Percentiles rank a stretch among this genome's conserved stretches.
Evolutionary conservation across 179 eudicot species (phyloP).

Genomic region (Patellifolia procumbens): DNA sequence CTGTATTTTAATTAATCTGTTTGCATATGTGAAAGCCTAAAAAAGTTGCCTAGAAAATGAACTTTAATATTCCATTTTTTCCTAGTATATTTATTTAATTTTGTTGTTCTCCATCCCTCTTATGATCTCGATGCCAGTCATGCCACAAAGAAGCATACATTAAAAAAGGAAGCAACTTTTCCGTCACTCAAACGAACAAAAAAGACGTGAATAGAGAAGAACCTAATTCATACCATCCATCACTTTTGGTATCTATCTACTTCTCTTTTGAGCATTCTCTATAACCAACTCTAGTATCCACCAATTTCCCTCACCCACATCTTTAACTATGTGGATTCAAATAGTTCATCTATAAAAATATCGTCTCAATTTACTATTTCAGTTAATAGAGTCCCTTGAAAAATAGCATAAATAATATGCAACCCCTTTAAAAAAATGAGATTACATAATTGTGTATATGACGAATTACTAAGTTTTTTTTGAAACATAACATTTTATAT

Average conservation of each 20-base stretch:
- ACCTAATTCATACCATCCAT: slow-evolving; percentile 31
- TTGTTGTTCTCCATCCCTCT: neutral
- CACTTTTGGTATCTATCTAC: slow-evolving; percentile 26
- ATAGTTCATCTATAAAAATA: neutral
- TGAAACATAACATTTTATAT: too few relatives aligned
- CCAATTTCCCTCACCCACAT: slow-evolving; percentile 16
- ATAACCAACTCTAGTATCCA: slow-evolving; percentile 31
- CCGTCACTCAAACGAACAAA: slow-evolving; percentile 20
- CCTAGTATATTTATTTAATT: too few relatives aligned
- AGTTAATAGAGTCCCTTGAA: too few relatives aligned
- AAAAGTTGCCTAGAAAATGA: neutral
- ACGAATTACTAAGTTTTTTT: too few relatives aligned
- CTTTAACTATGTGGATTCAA: slow-evolving; percentile 1
- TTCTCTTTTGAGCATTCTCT: slow-evolving; percentile 24
- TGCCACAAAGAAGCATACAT: neutral
- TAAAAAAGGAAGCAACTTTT: slow-evolving; percentile 17
- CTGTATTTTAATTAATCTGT: neutral
- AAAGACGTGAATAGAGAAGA: slow-evolving; percentile 27
- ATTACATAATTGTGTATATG: too few relatives aligned
- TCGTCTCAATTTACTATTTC: too few relatives aligned
- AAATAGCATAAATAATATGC: too few relatives aligned
- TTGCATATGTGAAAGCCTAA: neutral
- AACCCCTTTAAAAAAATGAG: too few relatives aligned
- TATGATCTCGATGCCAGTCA: too few relatives aligned
- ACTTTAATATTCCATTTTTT: neutral